phyloP scores from a whole-genome alignment of 2,329 filamentous ascomycete species.

The Blastomyces emzantsi region DNA sequence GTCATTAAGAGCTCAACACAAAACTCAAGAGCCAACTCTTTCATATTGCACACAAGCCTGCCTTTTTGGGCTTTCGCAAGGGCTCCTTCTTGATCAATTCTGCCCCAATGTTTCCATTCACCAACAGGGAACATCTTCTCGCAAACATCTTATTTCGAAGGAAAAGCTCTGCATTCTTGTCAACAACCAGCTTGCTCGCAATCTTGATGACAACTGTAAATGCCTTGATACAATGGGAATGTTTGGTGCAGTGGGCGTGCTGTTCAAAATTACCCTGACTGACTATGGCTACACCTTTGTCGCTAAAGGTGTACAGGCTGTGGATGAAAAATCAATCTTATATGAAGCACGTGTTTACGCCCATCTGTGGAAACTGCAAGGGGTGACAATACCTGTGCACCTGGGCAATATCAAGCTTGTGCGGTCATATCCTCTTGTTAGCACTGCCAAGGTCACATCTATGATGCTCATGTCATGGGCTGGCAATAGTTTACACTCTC shows the following conservation, averaged over 20 bases:
- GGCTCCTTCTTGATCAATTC: neutral
- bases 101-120: conserved; percentile 3
- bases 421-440: neutral
- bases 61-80: neutral
- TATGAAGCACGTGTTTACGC: conserved; percentile 4
- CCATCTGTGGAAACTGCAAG: neutral
- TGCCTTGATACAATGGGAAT: conserved; percentile 1
- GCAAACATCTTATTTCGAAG: neutral
- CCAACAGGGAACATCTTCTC: neutral
- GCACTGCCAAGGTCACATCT: neutral
- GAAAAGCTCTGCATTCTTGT: neutral
- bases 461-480: conserved; percentile 11
- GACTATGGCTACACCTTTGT: conserved; percentile 9
- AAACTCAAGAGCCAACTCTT: neutral
- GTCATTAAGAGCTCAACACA: neutral
- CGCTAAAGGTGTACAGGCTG: conserved; percentile 2
- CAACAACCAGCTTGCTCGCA: conserved; percentile 2
- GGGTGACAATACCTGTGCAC: conserved; percentile 2
- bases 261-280: conserved; percentile 6
- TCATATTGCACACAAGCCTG: conserved; percentile 3
- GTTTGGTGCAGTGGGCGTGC: conserved; percentile 6
- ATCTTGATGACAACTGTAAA: conserved; percentile 2
- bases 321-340: neutral
- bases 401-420: neutral
- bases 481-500: neutral